These are phyloP conservation scores for Leccinum fallax DNA, from an alignment of 1,284 basidiomycete genomes.

Conservation along the genomic window DNA sequence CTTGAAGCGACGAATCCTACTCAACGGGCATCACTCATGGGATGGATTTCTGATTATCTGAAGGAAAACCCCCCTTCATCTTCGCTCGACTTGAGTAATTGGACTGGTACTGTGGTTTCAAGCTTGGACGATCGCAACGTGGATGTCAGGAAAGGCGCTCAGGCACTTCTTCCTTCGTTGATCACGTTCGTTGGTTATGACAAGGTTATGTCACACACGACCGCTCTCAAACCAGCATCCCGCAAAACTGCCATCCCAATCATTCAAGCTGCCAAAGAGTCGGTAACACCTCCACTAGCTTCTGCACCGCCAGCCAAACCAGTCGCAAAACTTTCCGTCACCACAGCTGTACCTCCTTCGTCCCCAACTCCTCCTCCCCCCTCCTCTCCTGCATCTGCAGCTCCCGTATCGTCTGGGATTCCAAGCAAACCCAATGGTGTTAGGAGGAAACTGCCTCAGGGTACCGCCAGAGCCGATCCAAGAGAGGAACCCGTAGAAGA, in stretches of 20 bases:
- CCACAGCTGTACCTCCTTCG: conserved; percentile 12
- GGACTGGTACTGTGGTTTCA: conserved; percentile 72
- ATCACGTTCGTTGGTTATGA: conserved; percentile 73
- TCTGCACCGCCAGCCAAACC: conserved; percentile 30
- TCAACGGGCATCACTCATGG: conserved; percentile 82
- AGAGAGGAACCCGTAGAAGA: conserved; percentile 59
- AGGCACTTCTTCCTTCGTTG: conserved; percentile 79
- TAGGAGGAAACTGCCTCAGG: conserved; percentile 71
- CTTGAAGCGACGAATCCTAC: conserved; percentile 89
- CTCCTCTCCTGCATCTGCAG: conserved; percentile 39
- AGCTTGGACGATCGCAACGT: conserved; percentile 91
- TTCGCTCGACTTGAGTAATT: conserved; percentile 73
- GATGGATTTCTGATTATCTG: conserved; percentile 86
- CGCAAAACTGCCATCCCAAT: conserved; percentile 83
- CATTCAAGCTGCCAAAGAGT: conserved; percentile 75
- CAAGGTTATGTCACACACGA: conserved; percentile 85
- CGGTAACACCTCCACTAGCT: conserved; percentile 32
- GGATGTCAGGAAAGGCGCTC: conserved; percentile 92
- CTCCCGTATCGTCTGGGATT: conserved; percentile 35
- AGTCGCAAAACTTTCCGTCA: conserved; percentile 24
- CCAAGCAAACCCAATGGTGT: conserved; percentile 60
- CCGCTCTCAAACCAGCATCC: conserved; percentile 90
- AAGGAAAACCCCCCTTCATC: conserved; percentile 60
- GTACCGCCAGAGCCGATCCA: conserved; percentile 62
- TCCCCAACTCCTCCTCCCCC: conserved; percentile 34